Percentiles rank a stretch among this genome's conserved stretches.
phyloP scores from a whole-genome alignment of 176 grass and related monocot genomes.

The Juncus effusus region DNA sequence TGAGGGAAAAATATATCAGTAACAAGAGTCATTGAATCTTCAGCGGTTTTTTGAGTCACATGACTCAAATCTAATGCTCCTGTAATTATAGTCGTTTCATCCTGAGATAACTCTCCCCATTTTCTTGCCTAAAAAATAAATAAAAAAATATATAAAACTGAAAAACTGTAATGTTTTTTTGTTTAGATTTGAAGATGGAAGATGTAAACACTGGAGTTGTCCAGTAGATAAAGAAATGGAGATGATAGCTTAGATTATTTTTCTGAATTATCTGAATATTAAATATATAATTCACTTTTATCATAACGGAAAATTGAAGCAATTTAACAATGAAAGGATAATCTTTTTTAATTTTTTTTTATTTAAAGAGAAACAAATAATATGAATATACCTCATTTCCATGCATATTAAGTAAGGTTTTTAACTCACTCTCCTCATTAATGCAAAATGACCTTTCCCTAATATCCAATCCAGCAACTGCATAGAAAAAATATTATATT shows the following conservation, averaged over 20 bases:
- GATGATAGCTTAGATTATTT: not conserved
- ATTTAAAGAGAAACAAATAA: conserved; percentile 1
- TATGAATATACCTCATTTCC: conserved; percentile 64
- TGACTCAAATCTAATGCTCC: conserved; percentile 92
- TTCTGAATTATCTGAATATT: no score
- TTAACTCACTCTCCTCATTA: conserved; percentile 96
- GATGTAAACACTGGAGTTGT: no score
- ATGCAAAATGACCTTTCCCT: conserved; percentile 84
- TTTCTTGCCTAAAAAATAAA: conserved; percentile 78
- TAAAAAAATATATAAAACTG: conserved; percentile 36
- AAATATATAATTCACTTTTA: no score
- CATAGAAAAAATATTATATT: no score
- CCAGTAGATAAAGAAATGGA: not conserved
- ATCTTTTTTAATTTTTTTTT: no score
- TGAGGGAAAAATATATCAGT: conserved; percentile 68
- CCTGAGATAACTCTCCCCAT: conserved; percentile 96
- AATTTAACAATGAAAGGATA: no score
- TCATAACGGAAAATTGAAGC: no score
- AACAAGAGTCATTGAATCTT: conserved; percentile 81
- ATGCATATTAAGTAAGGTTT: conserved; percentile 96
- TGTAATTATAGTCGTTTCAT: conserved; percentile 99
- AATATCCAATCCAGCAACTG: conserved; percentile 76
- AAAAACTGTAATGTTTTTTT: no score
- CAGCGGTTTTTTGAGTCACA: conserved; percentile 85
- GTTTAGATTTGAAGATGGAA: no score